Conservation (phyloP, 306 rosid genomes). For the Styphnolobium japonicum region DNA sequence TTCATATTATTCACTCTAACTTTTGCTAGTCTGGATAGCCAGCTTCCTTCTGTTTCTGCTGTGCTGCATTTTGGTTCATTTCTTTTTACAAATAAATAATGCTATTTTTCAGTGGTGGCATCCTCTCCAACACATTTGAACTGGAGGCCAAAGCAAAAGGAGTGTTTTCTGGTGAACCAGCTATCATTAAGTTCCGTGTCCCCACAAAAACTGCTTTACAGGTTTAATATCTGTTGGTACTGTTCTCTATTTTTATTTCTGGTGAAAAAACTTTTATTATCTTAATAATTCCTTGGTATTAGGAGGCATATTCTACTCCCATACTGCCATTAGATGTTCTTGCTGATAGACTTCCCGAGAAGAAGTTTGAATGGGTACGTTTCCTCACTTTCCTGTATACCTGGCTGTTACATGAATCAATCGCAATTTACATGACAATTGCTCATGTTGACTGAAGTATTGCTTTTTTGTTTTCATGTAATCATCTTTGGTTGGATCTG, state of each 20-base stretch:
- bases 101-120: constrained; percentile 60
- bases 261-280: constrained; percentile 1
- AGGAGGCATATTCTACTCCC: constrained; percentile 88
- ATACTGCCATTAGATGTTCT: constrained; percentile 87
- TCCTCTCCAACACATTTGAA: constrained; percentile 79
- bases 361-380: constrained; percentile 85
- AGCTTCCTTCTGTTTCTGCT: neutral
- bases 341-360: constrained; percentile 86
- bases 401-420: neutral
- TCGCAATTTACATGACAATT: too few species aligned
- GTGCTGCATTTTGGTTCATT: neutral
- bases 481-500: constrained; percentile 27
- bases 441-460: constrained; percentile 33
- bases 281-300: constrained; percentile 6
- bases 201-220: constrained; percentile 88
- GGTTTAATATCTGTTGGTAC: constrained; percentile 48
- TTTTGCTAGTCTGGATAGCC: constrained; percentile 20
- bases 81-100: neutral
- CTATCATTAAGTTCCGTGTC: constrained; percentile 77
- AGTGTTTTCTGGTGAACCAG: constrained; percentile 68
- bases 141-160: constrained; percentile 80
- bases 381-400: constrained; percentile 7
- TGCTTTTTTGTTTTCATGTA: constrained; percentile 47
- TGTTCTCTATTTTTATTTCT: neutral
- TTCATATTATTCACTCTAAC: neutral